Evolutionary conservation across 2,329 filamentous ascomycete species (phyloP), one percentile per base, ranked within the genome.

Genomic region (Arthrobotrys entomopaga): DNA sequence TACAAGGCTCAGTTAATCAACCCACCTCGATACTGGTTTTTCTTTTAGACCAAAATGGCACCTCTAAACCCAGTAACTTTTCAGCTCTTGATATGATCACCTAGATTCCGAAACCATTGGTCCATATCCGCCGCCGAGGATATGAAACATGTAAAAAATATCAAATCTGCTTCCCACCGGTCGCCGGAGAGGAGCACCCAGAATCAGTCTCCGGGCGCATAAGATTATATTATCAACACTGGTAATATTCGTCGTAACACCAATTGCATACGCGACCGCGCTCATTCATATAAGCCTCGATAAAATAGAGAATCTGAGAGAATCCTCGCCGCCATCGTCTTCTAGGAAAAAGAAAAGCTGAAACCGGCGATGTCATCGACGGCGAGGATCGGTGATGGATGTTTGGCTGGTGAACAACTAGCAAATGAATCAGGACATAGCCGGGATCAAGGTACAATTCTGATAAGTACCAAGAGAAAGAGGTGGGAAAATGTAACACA

Each of bases 141-240:
- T 34, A 34, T 34, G 29, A 34, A 34, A 34, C 7, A 34, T 34
- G 29, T 34, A 34, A 6, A 8, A 34, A 34, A 34, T 34, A 34
- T 10, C 16, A 19, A 34, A 34, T 1, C 29, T 34, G 29, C 10
- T 34, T 34, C 29, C 10, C 6, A 34, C 2, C 10, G 15, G 16
- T 58, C 42, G 42, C 26, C 4, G 26, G 15, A n/a, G 52, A 49
- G 43, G 60, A 34, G 15, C 10, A n/a, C 42, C 57, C 34, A 19
- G 57, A 38, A 22, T 38, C 43, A 72, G 67, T 48, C 67, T 72
- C 16, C 40, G 54, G 60, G 61, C 43, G 22, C 60, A 72, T n/a
- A 72, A 53, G 19, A 24, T 52, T 22, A 49, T 63, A 16, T 50
- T 73, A 11, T 19, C 20, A 15, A 57, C 50, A 48, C 46, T 61